Base-by-base conservation (phyloP, 495 filamentous ascomycete genomes). In the Saxophila tyrrhenica region DNA sequence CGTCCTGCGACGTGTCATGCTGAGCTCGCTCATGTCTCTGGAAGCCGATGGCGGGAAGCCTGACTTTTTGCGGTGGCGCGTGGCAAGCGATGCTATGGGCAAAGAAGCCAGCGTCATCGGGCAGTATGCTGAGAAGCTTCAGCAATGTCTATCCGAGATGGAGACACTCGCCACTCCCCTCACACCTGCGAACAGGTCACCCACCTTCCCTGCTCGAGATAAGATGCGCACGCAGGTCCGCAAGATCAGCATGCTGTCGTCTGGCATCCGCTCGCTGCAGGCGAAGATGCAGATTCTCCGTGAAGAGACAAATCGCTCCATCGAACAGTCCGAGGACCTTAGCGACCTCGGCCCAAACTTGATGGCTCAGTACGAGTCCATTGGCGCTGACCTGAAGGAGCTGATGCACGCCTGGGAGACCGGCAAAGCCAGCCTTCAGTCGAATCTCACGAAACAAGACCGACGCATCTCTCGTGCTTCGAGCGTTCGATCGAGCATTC, bases 271-370 rank as follows among this genome's bases (percentile, higher is more conserved):
- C 11, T 86, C 86, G 9, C 79, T 98, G 22, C 91, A 97, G 67
- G 92, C 92, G 24, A 96, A 95, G 68, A 83, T 98, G 74, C 89
- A 94, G 51, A 75, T 98, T 16, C 71, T 96, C 43, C 83, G 89
- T 32, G 92, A 98, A 69, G 89, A 95, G 67, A 89, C 87, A 5
- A 84, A 86, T 59, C 79, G 78, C 57, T 78, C 79, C 48, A 71
- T 94, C 19, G 83, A 89, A 60, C 80, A 82, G 58, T 76, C 85
- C 7, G 80, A 83, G 43, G 84, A 92, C 58, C 70, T 85, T 2
- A 77, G 78, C 19, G 81, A 89, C 53, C 75, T 94, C 32, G 87
- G 86, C 10, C 72, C 79, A 2, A 81, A 77, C 51, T 78, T 97
- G 23, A 82, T 94, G 69, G 69, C 82, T 24, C 92, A 96, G 64